These are phyloP conservation scores for Cyclostephanos tholiformis DNA, from an alignment of 108 stramenopile genomes.

Conservation along the genomic window DNA sequence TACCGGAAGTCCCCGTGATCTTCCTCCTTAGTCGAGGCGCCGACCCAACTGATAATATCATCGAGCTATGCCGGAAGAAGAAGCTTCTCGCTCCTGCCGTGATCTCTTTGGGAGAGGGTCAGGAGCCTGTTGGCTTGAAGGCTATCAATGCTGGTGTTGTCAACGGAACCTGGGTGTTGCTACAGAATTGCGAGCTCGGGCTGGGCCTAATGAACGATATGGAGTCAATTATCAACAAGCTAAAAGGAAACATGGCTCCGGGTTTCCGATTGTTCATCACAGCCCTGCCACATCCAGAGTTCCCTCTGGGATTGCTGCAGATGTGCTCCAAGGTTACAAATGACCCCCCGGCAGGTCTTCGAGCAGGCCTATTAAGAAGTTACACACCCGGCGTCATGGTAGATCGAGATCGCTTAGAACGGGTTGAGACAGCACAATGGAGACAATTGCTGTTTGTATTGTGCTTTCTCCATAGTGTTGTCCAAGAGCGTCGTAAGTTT, in stretches of 20 bases:
- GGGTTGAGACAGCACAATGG: constrained; percentile 91
- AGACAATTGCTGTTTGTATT: constrained; percentile 85
- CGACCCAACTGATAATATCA: constrained; percentile 93
- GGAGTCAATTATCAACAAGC: constrained; percentile 79
- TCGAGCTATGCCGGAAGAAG: constrained; percentile 82
- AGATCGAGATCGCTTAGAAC: constrained; percentile 90
- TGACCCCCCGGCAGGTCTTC: constrained; percentile 88
- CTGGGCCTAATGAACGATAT: constrained; percentile 86
- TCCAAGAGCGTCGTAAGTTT: constrained; percentile 93
- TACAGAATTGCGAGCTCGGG: constrained; percentile 92
- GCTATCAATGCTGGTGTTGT: constrained; percentile 85
- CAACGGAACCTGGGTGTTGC: constrained; percentile 92
- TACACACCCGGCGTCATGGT: constrained; percentile 89
- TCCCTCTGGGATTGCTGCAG: constrained; percentile 91
- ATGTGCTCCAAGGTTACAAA: constrained; percentile 95
- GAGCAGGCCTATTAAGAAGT: constrained; percentile 85
- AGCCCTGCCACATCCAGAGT: constrained; percentile 83
- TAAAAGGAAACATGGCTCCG: constrained; percentile 80
- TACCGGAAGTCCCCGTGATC: constrained; percentile 79
- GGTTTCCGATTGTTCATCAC: constrained; percentile 91
- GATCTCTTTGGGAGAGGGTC: constrained; percentile 91
- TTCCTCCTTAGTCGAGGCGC: constrained; percentile 89
- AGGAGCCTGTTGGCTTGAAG: constrained; percentile 90
- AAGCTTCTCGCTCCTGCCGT: constrained; percentile 85
- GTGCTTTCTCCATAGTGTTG: constrained; percentile 89